Evolutionary conservation across 495 filamentous ascomycete genomes (phyloP), one percentile per base, ranked within the genome.

Genomic region (Aspergillus leporis): DNA sequence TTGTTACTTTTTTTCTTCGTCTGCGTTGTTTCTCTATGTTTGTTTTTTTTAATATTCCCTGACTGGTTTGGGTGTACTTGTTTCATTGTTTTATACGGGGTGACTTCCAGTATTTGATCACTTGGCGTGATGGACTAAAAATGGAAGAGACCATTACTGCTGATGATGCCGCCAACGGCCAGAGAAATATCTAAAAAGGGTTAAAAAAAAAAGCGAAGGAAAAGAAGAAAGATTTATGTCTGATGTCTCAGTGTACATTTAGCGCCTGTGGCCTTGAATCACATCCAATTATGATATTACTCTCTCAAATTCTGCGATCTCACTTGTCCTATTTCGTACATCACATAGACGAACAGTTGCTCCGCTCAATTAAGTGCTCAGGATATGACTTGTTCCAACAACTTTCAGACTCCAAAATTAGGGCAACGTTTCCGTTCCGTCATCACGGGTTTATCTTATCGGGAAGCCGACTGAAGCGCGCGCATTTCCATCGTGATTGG

Each of bases 1-100:
- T 41, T 46, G 30, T 50, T 54, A 31, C 36, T 56, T 55, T 49
- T 60, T 55, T 58, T 55, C 55, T 51, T 55, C 48, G 36, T 62
- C 46, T 62, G 40, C 34, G 41, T n/a, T 57, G 36, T 59, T 52
- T 43, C 32, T 61, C 40, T 56, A 23, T 53, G 5, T 59, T 58
- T 40, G n/a, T 12, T 23, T 21, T 13, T 55, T 55, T 14, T 41
- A 56, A 49, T 56, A 56, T 56, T 41, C 54, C 53, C 53, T 53
- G 32, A 40, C 32, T 53, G 51, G 51, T 40, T 32, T 32, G 54
- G 54, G 22, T 56, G 45, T 56, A 18, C 12, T 14, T 30, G 40
- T 43, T 55, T 46, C 21, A 19, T 48, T 31, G 22, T 45, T 46
- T 22, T 49, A 19, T 48, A 22, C 12, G 43, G 43, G 43, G 18